A percentile compares a stretch with the other conserved stretches of the same genome.
These are phyloP conservation scores for Solanum medicagineum DNA, from an alignment of 257 asterid species.

Conservation along the genomic window DNA sequence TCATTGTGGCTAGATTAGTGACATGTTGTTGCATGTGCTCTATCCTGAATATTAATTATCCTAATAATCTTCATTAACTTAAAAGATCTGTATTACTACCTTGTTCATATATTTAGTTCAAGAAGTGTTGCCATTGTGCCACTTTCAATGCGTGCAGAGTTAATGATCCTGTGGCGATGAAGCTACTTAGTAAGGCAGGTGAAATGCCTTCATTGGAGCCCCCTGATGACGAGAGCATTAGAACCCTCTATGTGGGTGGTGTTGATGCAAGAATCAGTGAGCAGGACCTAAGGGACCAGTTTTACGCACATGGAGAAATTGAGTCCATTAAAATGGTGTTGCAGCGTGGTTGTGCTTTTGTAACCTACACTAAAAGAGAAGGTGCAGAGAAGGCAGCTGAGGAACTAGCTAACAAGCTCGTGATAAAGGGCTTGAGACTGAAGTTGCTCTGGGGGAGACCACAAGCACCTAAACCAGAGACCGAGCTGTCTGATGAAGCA, in stretches of 20 bases:
- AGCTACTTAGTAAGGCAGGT: constrained; percentile 87
- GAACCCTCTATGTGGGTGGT: constrained; percentile 93
- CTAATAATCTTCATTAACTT: neutral
- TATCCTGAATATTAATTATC: neutral
- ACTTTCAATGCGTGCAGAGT: constrained; percentile 35
- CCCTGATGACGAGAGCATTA: constrained; percentile 87
- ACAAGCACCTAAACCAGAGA: constrained; percentile 56
- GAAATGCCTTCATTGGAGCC: constrained; percentile 99
- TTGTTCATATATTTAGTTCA: neutral
- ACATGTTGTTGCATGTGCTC: neutral
- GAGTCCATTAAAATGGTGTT: constrained; percentile 86
- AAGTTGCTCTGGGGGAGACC: constrained; percentile 96
- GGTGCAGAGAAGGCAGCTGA: constrained; percentile 98
- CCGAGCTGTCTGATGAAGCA: constrained; percentile 64
- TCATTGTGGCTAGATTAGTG: neutral
- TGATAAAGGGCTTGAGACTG: constrained; percentile 78
- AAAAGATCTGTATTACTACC: neutral
- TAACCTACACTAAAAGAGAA: constrained; percentile 87
- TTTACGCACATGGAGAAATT: constrained; percentile 91
- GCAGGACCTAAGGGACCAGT: constrained; percentile 84
- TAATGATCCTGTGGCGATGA: constrained; percentile 91
- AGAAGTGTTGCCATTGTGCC: neutral
- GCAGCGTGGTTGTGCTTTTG: constrained; percentile 92
- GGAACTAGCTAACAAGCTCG: constrained; percentile 80
- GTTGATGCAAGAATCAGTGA: constrained; percentile 77